These are phyloP conservation scores for Solanum commersonii DNA, from an alignment of 257 asterid genomes.

Conservation along the genomic window DNA sequence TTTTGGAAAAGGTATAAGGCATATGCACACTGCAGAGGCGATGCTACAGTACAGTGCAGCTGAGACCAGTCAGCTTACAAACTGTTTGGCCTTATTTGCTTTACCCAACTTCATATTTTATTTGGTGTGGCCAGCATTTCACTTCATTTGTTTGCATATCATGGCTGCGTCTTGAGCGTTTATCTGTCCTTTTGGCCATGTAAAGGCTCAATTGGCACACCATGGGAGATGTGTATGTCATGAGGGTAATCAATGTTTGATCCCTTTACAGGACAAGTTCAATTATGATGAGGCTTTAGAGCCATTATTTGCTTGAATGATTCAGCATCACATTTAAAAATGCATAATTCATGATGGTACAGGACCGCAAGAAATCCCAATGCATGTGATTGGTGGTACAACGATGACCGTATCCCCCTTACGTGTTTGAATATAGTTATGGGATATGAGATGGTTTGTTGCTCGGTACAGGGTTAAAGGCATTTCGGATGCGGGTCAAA, in stretches of 20 bases:
- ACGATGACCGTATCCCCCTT: not conserved
- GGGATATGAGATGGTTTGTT: not conserved
- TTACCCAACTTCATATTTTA: not conserved
- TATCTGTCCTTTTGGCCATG: not conserved
- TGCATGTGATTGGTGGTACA: not conserved
- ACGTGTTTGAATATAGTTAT: not conserved
- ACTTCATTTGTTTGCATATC: not conserved
- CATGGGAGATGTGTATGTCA: not conserved
- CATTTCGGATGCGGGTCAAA: not conserved
- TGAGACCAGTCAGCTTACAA: not conserved
- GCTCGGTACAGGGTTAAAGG: not conserved
- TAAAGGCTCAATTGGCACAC: not conserved
- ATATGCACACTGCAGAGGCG: not conserved
- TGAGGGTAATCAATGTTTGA: not conserved
- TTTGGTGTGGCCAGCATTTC: not conserved
- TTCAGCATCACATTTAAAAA: not conserved
- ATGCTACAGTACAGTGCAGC: not conserved
- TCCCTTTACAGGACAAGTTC: not conserved
- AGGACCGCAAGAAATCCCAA: not conserved
- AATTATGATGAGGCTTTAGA: not conserved
- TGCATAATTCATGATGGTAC: not conserved
- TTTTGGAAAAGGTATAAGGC: not conserved
- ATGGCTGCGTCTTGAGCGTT: not conserved
- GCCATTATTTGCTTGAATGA: not conserved
- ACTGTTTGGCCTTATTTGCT: not conserved